Conservation (phyloP, 1,139 yeast genomes). For the Magnusiomyces paraingens region DNA sequence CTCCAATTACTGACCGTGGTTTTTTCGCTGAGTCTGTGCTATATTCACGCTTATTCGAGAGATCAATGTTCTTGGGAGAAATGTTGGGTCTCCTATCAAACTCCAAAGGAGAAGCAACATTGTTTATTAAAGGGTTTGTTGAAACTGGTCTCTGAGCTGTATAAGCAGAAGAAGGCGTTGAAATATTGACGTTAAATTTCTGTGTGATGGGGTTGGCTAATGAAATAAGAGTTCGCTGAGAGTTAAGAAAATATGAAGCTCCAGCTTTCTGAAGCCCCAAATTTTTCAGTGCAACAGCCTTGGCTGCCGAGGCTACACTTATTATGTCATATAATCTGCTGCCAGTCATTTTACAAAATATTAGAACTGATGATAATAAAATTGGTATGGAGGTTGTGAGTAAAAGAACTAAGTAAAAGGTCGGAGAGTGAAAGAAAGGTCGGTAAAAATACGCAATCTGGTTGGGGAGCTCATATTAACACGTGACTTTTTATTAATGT, state of each 20-base stretch:
- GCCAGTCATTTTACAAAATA: constrained; percentile 13
- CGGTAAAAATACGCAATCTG: not conserved
- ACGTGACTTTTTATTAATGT: not conserved
- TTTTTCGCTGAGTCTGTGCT: constrained; percentile 1
- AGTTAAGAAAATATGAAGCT: not conserved
- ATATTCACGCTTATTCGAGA: constrained; percentile 9
- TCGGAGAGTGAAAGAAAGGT: constrained; percentile 1
- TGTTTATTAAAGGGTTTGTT: too few relatives aligned
- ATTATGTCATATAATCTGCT: constrained; percentile 19
- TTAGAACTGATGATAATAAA: not conserved
- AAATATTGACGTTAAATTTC: constrained; percentile 1
- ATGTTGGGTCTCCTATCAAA: constrained; percentile 4
- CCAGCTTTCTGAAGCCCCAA: constrained; percentile 2
- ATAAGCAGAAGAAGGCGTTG: not conserved
- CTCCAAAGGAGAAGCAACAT: not conserved
- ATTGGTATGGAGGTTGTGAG: not conserved
- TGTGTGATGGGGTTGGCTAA: not conserved
- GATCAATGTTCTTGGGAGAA: not conserved
- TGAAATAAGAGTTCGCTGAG: constrained; percentile 6
- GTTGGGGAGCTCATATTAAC: not conserved
- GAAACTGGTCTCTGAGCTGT: not conserved
- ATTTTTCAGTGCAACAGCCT: constrained; percentile 9
- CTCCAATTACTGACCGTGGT: constrained; percentile 5
- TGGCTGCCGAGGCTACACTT: constrained; percentile 20
- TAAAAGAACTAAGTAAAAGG: not conserved